Base-by-base conservation (phyloP, 768 basidiomycete species). In the Pleurotus pulmonarius region DNA sequence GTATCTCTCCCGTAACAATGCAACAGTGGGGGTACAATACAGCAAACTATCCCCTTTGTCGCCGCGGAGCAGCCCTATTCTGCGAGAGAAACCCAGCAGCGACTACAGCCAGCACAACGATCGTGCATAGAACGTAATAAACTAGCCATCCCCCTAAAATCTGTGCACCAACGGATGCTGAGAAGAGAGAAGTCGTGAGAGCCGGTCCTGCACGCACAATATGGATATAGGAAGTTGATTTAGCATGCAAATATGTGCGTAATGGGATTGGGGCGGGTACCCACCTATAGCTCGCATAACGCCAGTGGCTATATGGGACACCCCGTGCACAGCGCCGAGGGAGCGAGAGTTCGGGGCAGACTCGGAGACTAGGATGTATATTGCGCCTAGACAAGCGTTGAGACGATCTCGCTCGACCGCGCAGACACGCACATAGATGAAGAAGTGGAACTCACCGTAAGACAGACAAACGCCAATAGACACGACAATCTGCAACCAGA, bases 131-230 rank as follows among this genome's bases (percentile, higher is more conserved):
- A 43, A 73, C 62, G 57, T 70, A 73, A 60, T 88, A 86, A 6
- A 86, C 86, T 18, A 87, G 67, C 56, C 76, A 67, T 2, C 86
- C 86, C 5, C 78, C 80, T 41, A 85, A 66, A 57, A 80, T 74
- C 38, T 76, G 66, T 47, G 73, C 72, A 26, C 80, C 73, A 41
- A 83, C 80, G 0, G 87, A 87, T 29, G 88, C 63, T 24, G 88
- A 85, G 70, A 85, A 90, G 46, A 88, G 73, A 29, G 87, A 86
- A 53, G 81, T 84, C 2, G 84, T 73, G 2, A 74, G 62, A 13
- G 81, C 80, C 4, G 85, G 86, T 13, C 87, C 88, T 44, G 9
- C 11, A 34, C 9, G 1, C 29, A 34, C 8, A 8, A 11, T 34
- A 34, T 8, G 9, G 29, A 29, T 29, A 29, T 8, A 7, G 3